Conservation (phyloP, 768 basidiomycete species). For the Trametes elegans region DNA sequence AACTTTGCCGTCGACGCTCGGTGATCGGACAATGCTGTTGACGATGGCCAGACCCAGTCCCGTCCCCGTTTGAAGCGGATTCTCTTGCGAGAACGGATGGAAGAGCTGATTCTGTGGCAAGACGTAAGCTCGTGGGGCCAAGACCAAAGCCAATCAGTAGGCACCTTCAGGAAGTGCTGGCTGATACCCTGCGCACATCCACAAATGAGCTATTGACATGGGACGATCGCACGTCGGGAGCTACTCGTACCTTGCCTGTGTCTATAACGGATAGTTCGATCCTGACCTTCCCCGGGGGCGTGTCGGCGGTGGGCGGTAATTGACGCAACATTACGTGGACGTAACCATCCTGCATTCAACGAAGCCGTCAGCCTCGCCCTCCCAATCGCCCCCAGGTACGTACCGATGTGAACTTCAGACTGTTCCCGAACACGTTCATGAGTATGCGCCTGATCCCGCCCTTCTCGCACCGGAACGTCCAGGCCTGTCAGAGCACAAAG, state of each 20-base stretch:
- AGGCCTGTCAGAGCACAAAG: constrained; percentile 51
- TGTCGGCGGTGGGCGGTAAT: constrained; percentile 53
- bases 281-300: constrained; percentile 58
- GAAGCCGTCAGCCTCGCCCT: neutral
- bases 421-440: constrained; percentile 95
- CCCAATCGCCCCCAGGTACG: constrained; percentile 25
- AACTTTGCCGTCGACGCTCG: constrained; percentile 85
- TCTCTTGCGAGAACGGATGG: constrained; percentile 97
- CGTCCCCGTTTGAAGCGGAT: constrained; percentile 89
- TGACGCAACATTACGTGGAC: constrained; percentile 84
- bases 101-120: constrained; percentile 79
- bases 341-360: constrained; percentile 65
- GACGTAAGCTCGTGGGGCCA: constrained; percentile 3
- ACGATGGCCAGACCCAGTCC: constrained; percentile 95
- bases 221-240: too few species aligned
- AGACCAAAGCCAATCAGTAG: too few species aligned
- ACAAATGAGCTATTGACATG: too few species aligned
- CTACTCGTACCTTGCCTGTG: constrained; percentile 84
- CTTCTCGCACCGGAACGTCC: constrained; percentile 85
- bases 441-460: constrained; percentile 88
- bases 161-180: constrained; percentile 89
- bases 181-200: constrained; percentile 81
- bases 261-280: constrained; percentile 85
- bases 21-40: constrained; percentile 84
- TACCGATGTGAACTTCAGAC: constrained; percentile 87